Evolutionary conservation across 805 yeast genomes (phyloP).

Genomic region (Candida lessepsii): DNA sequence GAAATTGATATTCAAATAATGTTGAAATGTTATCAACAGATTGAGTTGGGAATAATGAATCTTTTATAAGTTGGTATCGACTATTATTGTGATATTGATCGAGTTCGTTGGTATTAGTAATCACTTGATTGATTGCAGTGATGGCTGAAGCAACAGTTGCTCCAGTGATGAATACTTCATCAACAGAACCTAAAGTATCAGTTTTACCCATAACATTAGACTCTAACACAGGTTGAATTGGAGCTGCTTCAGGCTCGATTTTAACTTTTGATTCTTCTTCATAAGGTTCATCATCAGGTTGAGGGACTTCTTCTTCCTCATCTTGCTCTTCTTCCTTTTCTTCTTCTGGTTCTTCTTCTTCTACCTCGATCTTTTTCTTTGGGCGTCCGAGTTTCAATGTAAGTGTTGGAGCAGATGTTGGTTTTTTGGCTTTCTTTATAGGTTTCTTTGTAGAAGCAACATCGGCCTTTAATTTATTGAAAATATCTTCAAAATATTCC

Average conservation of each 20-base stretch:
- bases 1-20: constrained; percentile 39
- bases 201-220: constrained; percentile 29
- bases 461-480: constrained; percentile 25
- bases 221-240: constrained; percentile 15
- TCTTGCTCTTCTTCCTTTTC: constrained; percentile 14
- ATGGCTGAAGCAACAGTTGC: constrained; percentile 33
- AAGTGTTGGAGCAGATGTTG: constrained; percentile 15
- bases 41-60: constrained; percentile 34
- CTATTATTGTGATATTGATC: constrained; percentile 14
- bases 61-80: constrained; percentile 25
- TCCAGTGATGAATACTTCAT: constrained; percentile 37
- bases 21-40: constrained; percentile 23
- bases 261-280: constrained; percentile 10
- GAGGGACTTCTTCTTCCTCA: constrained; percentile 11
- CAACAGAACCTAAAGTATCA: constrained; percentile 23
- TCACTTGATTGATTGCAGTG: constrained; percentile 10
- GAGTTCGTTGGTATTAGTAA: constrained; percentile 12
- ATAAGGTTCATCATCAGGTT: constrained; percentile 10
- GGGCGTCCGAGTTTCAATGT: constrained; percentile 15
- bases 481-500: constrained; percentile 48
- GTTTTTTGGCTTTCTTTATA: constrained; percentile 14
- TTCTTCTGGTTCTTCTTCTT: constrained; percentile 11
- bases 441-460: constrained; percentile 19
- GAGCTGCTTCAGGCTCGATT: constrained; percentile 5
- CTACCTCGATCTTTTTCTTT: constrained; percentile 9